Evolutionary conservation across 176 grass and related monocot species (phyloP), one percentile per base, ranked within the genome.

Genomic region (Lolium perenne): DNA sequence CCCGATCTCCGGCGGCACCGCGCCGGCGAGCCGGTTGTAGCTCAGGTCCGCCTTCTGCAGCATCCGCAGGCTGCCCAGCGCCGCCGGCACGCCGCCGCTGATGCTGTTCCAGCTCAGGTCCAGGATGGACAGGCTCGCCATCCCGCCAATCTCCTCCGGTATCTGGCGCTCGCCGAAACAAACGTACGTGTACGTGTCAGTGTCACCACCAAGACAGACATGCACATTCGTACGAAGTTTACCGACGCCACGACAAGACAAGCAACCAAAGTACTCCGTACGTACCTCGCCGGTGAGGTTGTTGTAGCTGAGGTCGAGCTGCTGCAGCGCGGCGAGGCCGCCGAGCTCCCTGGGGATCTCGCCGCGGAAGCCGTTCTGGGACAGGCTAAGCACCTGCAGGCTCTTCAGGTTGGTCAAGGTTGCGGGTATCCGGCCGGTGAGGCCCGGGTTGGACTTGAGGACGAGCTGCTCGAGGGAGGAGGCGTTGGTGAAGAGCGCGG

Each of bases 291-390:
- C 92, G 62, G 94, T 84, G 59, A 94, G 11, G 85, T 86, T 67
- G 82, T 94, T 97, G 81, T 94, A 97, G 79, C 92, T 97, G 70
- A 97, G 89, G 80, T 94, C 92, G 46, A 97, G 86, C 55, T 97
- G 94, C 84, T 88, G 91, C 82, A 97, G 13, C n/a, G 48, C 17
- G 4, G 76, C 32, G 59, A 97, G 83, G 16, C 47, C 55, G 47
- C 83, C 92, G 62, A 94, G 80, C 76, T 97, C 92, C 63, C 48
- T 50, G 45, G 92, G 94, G 73, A 97, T 86, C 6, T 29, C 50
- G 18, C 95, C 95, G 16, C 32, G 76, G 53, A 97, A 81, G 64
- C 64, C 83, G 67, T 94, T 97, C 81, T 97, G 92, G 7, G 92
- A 94, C 32, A 97, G 84, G 89, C 88, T 91, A 26, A 97, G 92